Base-by-base conservation (phyloP, 768 basidiomycete genomes). In the Lactifluus echinatus region DNA sequence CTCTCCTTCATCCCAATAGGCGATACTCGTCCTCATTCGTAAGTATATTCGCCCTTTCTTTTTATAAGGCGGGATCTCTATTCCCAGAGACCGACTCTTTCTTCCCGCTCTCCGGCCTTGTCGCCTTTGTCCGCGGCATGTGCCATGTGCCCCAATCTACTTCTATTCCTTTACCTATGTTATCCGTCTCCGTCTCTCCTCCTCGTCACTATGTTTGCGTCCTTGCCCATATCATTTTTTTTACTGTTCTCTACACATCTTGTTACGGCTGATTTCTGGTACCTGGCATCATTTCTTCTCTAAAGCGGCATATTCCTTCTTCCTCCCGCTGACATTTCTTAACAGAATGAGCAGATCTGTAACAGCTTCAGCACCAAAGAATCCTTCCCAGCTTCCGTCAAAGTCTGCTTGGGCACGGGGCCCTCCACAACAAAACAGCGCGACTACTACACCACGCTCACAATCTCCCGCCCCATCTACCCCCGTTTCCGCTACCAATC, bases 341-440 rank as follows among this genome's bases (percentile, higher is more conserved):
- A 31, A 8, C 63, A 90, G 88, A 90, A 94, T 94, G 92, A 94
- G 89, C 89, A 93, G 86, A 85, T 82, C 81, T 75, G 83, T 87
- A 65, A 80, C 85, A 72, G 77, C 81, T 72, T 75, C 86, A 72
- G 76, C 75, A 76, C 71, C 80, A 75, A 85, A 85, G 82, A 84
- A 75, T 76, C 79, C 79, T 73, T 71, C 82, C 75, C 82, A 77
- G 80, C 83, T 85, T 75, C 74, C 85, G 71, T 71, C 78, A 77
- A 82, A 83, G 79, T 91, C 90, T 74, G 91, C 89, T 78, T 95
- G 92, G 92, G 76, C 87, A 74, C 86, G 74, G 79, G 90, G 91
- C 71, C 91, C 91, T 50, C 90, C 92, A 55, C 79, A 50, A 50
- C 56, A 80, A 74, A 78, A 71, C 63, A 74, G 82, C 57, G 72